These are phyloP conservation scores for Naganishia sp. DNA, from an alignment of 1,284 basidiomycete species.

Conservation along the genomic window DNA sequence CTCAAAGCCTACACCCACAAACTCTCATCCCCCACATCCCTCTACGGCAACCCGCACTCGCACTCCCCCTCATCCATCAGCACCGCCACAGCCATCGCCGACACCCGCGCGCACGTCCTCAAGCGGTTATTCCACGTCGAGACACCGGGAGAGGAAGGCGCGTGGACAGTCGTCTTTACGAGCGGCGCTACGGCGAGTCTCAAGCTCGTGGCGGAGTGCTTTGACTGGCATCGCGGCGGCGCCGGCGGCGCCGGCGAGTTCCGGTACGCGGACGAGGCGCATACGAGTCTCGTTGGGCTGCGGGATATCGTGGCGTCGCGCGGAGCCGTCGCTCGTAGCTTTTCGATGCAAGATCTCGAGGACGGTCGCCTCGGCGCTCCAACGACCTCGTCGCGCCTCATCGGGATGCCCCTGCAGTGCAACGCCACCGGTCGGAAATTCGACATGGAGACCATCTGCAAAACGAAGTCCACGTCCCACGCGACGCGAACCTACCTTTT, in stretches of 20 bases:
- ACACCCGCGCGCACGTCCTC: constrained; percentile 39
- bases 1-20: constrained; percentile 34
- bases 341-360: constrained; percentile 50
- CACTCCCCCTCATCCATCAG: constrained; percentile 39
- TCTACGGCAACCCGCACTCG: constrained; percentile 49
- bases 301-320: constrained; percentile 65
- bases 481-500: constrained; percentile 52
- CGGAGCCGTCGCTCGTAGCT: constrained; percentile 64
- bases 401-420: constrained; percentile 63
- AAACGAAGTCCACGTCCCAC: constrained; percentile 70
- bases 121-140: constrained; percentile 39
- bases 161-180: constrained; percentile 67
- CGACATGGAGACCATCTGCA: constrained; percentile 67
- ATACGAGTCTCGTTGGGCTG: constrained; percentile 81
- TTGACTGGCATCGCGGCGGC: constrained; percentile 57
- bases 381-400: constrained; percentile 56
- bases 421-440: constrained; percentile 61
- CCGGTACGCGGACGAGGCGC: constrained; percentile 70
- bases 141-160: constrained; percentile 2
- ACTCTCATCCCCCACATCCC: constrained; percentile 34
- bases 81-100: constrained; percentile 39
- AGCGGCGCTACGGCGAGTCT: constrained; percentile 74
- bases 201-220: constrained; percentile 77
- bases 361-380: background rate
- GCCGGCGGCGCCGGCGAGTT: constrained; percentile 57